Evolutionary conservation across 331 rosid genomes (phyloP).

Genomic region (Malus hybrid): DNA sequence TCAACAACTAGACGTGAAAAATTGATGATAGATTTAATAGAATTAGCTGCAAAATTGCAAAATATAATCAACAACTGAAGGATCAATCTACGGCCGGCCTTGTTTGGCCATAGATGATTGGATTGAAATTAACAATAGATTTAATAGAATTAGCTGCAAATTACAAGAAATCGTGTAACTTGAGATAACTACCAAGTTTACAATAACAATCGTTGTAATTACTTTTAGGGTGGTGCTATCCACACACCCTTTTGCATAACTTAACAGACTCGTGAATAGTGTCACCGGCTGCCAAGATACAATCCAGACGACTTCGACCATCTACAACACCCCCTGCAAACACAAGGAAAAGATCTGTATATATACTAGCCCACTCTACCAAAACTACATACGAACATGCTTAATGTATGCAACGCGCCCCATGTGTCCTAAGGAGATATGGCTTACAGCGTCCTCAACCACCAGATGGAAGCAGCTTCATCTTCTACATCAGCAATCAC

Average conservation of each 20-base stretch:
- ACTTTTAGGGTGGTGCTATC: too few species aligned
- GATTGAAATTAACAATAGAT: too few species aligned
- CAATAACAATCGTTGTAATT: background rate
- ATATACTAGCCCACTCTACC: background rate
- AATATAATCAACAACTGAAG: too few species aligned
- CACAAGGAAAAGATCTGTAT: background rate
- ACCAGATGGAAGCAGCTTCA: background rate
- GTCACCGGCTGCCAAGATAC: background rate
- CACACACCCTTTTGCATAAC: background rate
- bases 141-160: background rate
- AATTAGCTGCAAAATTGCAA: too few species aligned
- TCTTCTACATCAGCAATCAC: background rate
- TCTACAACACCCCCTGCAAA: background rate
- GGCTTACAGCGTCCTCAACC: background rate
- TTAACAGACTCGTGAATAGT: background rate
- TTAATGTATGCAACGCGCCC: background rate
- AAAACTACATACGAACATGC: background rate
- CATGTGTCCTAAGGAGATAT: background rate
- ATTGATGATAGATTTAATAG: too few species aligned
- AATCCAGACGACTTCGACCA: too few species aligned
- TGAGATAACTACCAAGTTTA: background rate
- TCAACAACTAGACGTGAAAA: too few species aligned
- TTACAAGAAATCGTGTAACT: background rate
- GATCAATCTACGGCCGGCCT: too few species aligned
- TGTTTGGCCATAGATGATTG: too few species aligned